These are phyloP conservation scores for Lindgomyces ingoldianus DNA, from an alignment of 495 filamentous ascomycete species.

Conservation along the genomic window DNA sequence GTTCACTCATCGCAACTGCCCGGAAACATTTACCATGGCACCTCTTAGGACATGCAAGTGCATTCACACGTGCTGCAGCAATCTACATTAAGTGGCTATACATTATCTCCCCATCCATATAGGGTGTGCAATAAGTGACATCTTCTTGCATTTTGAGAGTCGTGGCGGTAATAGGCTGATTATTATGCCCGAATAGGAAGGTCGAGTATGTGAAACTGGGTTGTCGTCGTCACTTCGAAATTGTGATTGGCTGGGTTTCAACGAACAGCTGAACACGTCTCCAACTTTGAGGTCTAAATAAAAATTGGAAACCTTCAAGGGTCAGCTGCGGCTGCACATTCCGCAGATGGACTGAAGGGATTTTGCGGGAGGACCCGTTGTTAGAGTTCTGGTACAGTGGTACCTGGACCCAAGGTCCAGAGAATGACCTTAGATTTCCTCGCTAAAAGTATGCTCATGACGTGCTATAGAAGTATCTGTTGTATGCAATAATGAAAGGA, in stretches of 20 bases:
- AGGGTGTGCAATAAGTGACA: neutral
- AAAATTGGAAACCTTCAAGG: neutral
- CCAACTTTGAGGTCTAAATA: neutral
- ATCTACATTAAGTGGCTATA: neutral
- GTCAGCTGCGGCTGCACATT: neutral
- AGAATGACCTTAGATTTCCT: no score
- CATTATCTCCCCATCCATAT: neutral
- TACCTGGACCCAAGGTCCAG: no score
- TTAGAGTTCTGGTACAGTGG: neutral
- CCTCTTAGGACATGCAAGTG: neutral
- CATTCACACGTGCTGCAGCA: neutral
- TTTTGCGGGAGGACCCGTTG: neutral
- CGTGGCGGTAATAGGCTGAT: neutral
- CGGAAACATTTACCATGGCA: neutral
- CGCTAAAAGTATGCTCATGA: no score
- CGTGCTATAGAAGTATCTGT: no score
- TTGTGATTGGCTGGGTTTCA: neutral
- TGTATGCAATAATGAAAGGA: no score
- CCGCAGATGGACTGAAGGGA: neutral
- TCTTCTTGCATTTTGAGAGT: neutral
- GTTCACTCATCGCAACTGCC: neutral
- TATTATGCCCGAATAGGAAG: neutral
- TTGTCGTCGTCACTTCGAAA: neutral
- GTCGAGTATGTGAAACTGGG: neutral
- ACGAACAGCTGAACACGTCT: neutral